Base-by-base conservation (phyloP, 257 asterid species). In the Scutellaria baicalensis region DNA sequence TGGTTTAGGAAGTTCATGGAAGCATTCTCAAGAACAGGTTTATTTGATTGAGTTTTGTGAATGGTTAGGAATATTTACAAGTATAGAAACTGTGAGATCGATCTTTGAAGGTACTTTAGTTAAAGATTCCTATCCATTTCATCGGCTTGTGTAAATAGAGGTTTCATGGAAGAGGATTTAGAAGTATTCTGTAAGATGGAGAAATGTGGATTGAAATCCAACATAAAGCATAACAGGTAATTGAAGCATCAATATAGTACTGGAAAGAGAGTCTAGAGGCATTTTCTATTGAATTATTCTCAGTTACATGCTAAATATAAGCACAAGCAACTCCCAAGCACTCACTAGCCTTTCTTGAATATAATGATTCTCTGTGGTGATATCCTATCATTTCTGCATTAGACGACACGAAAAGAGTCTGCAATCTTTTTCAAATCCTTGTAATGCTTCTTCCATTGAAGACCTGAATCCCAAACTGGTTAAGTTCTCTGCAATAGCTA, bases 371-470 rank as follows among this genome's bases (percentile, higher is more conserved):
- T 51, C 54, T 16, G 69, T 42, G 20, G 23, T 23, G 38, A 18
- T 57, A 64, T 31, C 42, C 8, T n/a, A 17, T 39, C 59, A 4
- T 45, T 76, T 43, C 16, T 44, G 64, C 54, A 45, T 85, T 68
- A 92, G 68, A 82, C 38, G 31, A 93, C 95, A 68, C 99, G 61
- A 74, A 93, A 93, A 62, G 99, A 93, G 39, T 87, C 94, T 0
- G 97, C 88, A 67, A 91, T 91, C 82, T 44, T 82, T 55, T 86
- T 91, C 86, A 93, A 77, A 73, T 93, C 99, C 76, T 84, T 83
- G 87, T 87, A 89, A 73, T 93, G 78, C 75, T 87, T 89, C 86
- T 93, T 93, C 99, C 99, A 91, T 72, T 93, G 99, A 61, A 91
- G 97, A 68, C 99, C 97, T 93, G 89, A 70, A 74, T 59, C 76